Base-by-base conservation (phyloP, 2,329 filamentous ascomycete genomes). In the Metarhizium brunneum region DNA sequence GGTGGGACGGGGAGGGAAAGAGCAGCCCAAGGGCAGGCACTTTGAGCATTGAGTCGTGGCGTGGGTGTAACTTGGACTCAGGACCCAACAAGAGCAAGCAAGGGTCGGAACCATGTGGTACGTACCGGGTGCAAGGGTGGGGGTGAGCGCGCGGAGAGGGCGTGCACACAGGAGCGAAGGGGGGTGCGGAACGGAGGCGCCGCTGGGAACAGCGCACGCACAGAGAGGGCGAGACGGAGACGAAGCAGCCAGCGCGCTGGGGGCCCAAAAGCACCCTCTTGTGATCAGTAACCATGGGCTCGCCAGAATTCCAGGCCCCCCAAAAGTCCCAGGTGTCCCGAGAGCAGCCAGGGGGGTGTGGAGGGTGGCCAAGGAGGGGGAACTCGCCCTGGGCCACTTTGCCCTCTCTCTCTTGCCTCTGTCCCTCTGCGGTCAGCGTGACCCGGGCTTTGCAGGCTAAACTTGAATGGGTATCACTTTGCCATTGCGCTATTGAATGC, bases 1-100 rank as follows among this genome's bases (percentile, higher is more conserved):
- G 51, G 59, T 58, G 54, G 55, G 56, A 59, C 57, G 53, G 50
- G 57, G 57, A 49, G 36, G 53, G 56, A 50, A 35, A 48, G 38
- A 53, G 54, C 54, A 59, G 55, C 57, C 57, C 51, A 59, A 57
- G 52, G 38, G 38, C 38, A 40, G 38, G 38, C 38, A 40, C 38
- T 40, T 16, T 40, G 38, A 54, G 56, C 45, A 56, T 47, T 50
- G 47, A 52, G 52, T 42, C 53, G 32, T 54, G 51, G 52, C 18
- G 55, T 51, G 55, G 20, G 32, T 52, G 52, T 45, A 45, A 32
- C 48, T 29, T 47, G 52, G 7, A 43, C 30, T 35, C 20, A 20
- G 49, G 42, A 32, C 49, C 56, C 52, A 54, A 50, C 52, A 13
- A 48, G 52, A 48, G 47, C 42, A 54, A 54, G 45, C 47, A 57